Evolutionary conservation across 2,329 filamentous ascomycete species (phyloP).

Genomic region (Colletotrichum sp.): DNA sequence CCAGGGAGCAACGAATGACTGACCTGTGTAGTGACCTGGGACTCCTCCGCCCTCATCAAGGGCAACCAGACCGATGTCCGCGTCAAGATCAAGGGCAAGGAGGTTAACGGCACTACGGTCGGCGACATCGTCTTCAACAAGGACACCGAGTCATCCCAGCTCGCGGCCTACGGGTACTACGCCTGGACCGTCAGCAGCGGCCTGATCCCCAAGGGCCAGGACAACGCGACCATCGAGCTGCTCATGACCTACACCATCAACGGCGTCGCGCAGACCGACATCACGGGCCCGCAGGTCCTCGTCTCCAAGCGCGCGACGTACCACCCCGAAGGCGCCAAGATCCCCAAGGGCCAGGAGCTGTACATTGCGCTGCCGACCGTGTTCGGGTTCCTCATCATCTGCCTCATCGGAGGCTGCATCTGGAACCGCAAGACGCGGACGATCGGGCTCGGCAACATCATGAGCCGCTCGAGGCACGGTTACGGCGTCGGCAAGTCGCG

Average conservation of each 20-base stretch:
- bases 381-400: conserved; percentile 50
- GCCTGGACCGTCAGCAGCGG: conserved; percentile 31
- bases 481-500: conserved; percentile 47
- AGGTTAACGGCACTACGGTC: conserved; percentile 43
- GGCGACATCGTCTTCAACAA: conserved; percentile 18
- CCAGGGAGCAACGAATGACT: neutral
- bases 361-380: conserved; percentile 59
- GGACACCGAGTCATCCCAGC: conserved; percentile 11
- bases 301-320: conserved; percentile 41
- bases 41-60: conserved; percentile 54
- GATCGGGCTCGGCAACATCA: conserved; percentile 57
- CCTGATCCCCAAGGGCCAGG: conserved; percentile 23
- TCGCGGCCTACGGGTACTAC: conserved; percentile 34
- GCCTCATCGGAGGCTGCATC: conserved; percentile 61
- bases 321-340: conserved; percentile 32
- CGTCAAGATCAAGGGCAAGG: conserved; percentile 39
- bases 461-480: conserved; percentile 49
- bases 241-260: conserved; percentile 36
- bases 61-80: conserved; percentile 37
- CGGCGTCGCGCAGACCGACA: conserved; percentile 35
- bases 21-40: conserved; percentile 58
- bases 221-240: conserved; percentile 32
- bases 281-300: conserved; percentile 46
- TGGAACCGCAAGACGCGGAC: conserved; percentile 55
- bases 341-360: conserved; percentile 45